phyloP scores from a whole-genome alignment of 257 asterid species.

The Voacanga thouarsii region DNA sequence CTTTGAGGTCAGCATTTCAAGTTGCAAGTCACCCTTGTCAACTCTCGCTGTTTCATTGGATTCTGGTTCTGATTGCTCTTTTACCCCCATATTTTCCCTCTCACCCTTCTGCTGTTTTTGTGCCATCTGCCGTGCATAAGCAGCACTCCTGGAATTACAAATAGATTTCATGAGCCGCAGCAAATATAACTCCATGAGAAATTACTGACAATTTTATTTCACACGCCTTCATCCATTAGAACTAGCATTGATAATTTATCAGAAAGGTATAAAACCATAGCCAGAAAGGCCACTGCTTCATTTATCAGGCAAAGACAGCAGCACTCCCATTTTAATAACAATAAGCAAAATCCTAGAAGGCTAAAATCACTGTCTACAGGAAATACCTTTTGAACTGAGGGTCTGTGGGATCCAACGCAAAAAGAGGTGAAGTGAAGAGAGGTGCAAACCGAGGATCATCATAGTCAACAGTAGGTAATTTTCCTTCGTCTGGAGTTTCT shows the following conservation, averaged over 20 bases:
- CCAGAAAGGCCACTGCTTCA: background rate
- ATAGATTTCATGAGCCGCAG: background rate
- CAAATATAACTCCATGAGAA: background rate
- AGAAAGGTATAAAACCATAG: background rate
- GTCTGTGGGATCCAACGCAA: constrained; percentile 92
- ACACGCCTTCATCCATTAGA: background rate
- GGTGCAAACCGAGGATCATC: constrained; percentile 81
- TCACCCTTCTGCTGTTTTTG: constrained; percentile 27
- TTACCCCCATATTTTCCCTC: constrained; percentile 13
- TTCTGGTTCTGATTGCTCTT: constrained; percentile 10
- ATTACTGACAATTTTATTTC: background rate
- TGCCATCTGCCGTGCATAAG: constrained; percentile 41
- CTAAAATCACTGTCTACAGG: background rate
- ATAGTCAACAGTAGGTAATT: constrained; percentile 53
- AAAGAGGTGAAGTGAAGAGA: constrained; percentile 52
- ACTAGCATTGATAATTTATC: background rate
- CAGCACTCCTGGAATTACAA: constrained; percentile 47
- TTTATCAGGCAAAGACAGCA: background rate
- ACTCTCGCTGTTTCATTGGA: constrained; percentile 14
- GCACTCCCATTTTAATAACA: background rate
- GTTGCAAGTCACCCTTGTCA: constrained; percentile 12
- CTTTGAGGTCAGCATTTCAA: constrained; percentile 19
- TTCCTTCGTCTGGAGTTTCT: constrained; percentile 47
- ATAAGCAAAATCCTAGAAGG: background rate
- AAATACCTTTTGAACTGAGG: constrained; percentile 90